Conservation (phyloP, 75 land plant species). For the Sequoiadendron giganteum region DNA sequence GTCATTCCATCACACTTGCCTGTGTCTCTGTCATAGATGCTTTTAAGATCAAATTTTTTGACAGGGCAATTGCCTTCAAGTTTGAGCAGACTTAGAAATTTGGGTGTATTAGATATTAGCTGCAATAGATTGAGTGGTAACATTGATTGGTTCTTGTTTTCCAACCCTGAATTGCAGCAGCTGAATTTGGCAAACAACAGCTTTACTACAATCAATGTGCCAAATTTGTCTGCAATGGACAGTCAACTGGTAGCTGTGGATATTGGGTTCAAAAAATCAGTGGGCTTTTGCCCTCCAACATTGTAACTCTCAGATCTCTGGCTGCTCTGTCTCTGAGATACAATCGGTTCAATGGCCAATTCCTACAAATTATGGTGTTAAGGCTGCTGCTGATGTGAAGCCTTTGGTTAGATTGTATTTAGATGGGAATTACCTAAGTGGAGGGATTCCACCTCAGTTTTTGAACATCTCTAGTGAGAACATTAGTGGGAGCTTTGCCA, state of each 20-base stretch:
- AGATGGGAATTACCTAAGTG: constrained; percentile 67
- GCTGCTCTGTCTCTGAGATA: constrained; percentile 51
- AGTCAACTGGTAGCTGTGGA: constrained; percentile 56
- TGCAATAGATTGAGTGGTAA: constrained; percentile 42
- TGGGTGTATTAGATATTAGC: constrained; percentile 25
- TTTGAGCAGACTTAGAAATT: neutral
- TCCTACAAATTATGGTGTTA: constrained; percentile 38
- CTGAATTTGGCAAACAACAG: constrained; percentile 55
- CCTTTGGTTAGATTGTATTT: constrained; percentile 32
- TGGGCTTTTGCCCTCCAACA: constrained; percentile 43
- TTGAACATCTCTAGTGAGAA: constrained; percentile 9
- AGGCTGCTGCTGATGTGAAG: constrained; percentile 15
- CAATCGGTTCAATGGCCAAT: constrained; percentile 59
- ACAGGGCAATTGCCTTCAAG: constrained; percentile 8
- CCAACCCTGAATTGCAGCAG: constrained; percentile 52
- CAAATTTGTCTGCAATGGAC: neutral
- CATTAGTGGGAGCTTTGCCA: constrained; percentile 49
- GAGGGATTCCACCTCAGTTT: constrained; percentile 40
- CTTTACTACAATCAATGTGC: constrained; percentile 32
- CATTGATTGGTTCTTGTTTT: constrained; percentile 41
- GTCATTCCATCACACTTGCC: constrained; percentile 16
- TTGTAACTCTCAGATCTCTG: constrained; percentile 33
- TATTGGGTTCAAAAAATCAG: constrained; percentile 53
- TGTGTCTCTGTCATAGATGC: constrained; percentile 11
- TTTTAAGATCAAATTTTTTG: constrained; percentile 9